Base-by-base conservation (phyloP, 768 basidiomycete species). In the Mycena kentingensis region DNA sequence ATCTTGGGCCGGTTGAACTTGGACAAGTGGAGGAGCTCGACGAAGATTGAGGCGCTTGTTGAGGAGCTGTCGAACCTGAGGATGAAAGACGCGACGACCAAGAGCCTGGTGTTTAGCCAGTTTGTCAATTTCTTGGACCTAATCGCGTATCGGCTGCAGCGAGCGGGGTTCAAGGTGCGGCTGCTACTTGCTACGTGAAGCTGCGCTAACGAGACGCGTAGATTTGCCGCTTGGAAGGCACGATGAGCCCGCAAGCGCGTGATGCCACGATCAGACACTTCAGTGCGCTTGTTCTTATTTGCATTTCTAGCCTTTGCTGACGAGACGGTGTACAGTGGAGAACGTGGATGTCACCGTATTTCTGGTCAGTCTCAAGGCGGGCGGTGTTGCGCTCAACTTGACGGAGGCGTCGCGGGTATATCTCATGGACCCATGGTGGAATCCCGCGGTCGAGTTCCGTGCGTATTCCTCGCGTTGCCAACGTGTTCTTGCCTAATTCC, bases 361-460 rank as follows among this genome's bases (percentile, higher is more conserved):
- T 75, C 81, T 99, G 22, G 93, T 99, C 63, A 90, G 88, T 57
- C 75, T 99, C 65, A 98, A 97, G 69, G 96, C 96, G 1, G 96
- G 96, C 43, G 95, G 95, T 67, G 93, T 93, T 4, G 92, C 91
- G 3, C 77, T 96, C 44, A 94, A 94, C 66, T 68, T 94, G 60
- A 93, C 91, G 0, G 91, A 92, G 67, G 94, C 94, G 0, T 93
- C 90, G 28, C 88, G 91, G 24, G 93, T 97, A 18, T 96, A 93
- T 69, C 80, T 97, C 63, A 96, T 98, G 93, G 96, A 96, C 66
- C 90, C 88, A 59, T 96, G 93, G 93, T 96, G 95, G 95, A 98
- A 98, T 66, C 95, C 95, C 6, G 93, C 93, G 80, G 86, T 90
- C 47, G 90, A 90, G 73, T 92, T 80, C 63, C 88, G 89, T 90